phyloP scores from a whole-genome alignment of 441 rosid genomes.

The Adansonia gregorii region DNA sequence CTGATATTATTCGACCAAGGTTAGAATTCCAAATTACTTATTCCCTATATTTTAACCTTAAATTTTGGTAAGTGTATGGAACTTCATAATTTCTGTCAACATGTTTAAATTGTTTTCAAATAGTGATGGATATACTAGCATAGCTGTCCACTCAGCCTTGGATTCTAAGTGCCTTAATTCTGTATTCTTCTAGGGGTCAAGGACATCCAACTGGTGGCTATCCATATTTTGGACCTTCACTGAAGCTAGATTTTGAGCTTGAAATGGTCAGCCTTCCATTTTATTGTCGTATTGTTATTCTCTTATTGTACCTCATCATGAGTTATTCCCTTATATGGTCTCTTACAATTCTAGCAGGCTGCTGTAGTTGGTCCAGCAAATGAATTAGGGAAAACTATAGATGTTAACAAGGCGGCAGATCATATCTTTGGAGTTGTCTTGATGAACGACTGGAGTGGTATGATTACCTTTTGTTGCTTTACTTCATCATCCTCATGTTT shows the following conservation, averaged over 20 bases:
- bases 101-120: background rate
- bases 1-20: conserved; percentile 86
- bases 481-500: conserved; percentile 7
- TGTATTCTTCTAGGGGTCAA: conserved; percentile 72
- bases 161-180: conserved; percentile 17
- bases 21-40: conserved; percentile 30
- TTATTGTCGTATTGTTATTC: background rate
- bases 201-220: conserved; percentile 72
- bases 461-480: conserved; percentile 23
- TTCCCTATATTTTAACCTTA: background rate
- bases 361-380: conserved; percentile 94
- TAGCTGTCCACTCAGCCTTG: background rate
- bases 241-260: conserved; percentile 92
- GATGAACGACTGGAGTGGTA: conserved; percentile 99
- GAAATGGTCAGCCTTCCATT: conserved; percentile 71
- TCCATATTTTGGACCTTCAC: conserved; percentile 87
- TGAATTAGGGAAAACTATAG: conserved; percentile 76
- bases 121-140: background rate
- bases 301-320: background rate
- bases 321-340: background rate
- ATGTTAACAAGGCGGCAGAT: conserved; percentile 78
- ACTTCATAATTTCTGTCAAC: background rate
- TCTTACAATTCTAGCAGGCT: conserved; percentile 53
- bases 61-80: background rate
- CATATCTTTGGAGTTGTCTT: conserved; percentile 90